A percentile compares a stretch with the other conserved stretches of the same genome.
These are phyloP conservation scores for Geotrichum macrosporum DNA, from an alignment of 1,139 yeast genomes.

Conservation along the genomic window DNA sequence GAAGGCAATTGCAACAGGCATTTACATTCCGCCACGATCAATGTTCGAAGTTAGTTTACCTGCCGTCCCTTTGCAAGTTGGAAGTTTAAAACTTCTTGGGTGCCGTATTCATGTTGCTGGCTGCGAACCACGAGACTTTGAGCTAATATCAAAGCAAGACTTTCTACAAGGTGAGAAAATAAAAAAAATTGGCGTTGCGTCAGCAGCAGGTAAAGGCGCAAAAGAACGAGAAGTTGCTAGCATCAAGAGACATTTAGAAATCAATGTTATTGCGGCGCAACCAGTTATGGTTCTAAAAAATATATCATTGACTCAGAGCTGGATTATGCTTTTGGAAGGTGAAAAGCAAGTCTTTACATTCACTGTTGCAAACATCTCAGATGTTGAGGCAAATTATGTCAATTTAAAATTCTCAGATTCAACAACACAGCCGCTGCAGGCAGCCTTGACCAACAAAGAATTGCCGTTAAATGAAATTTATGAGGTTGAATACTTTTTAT, in stretches of 20 bases:
- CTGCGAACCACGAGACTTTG: slow-evolving; percentile 40
- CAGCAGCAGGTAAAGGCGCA: slow-evolving; percentile 23
- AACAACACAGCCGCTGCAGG: slow-evolving; percentile 59
- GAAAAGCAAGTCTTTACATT: slow-evolving; percentile 54
- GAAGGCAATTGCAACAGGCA: slow-evolving; percentile 28
- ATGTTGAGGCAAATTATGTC: slow-evolving; percentile 46
- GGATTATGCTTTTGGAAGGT: slow-evolving; percentile 77
- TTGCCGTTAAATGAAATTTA: slow-evolving; percentile 59
- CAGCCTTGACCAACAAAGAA: slow-evolving; percentile 43
- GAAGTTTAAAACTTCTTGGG: slow-evolving; percentile 43
- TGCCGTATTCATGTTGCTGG: slow-evolving; percentile 47
- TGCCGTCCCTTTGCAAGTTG: slow-evolving; percentile 45
- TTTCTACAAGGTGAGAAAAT: slow-evolving; percentile 30
- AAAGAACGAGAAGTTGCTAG: slow-evolving; percentile 12
- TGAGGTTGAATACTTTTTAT: slow-evolving; percentile 68
- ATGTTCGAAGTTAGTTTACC: slow-evolving; percentile 42
- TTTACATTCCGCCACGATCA: slow-evolving; percentile 43
- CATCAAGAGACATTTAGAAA: slow-evolving; percentile 24
- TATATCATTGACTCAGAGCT: slow-evolving; percentile 56
- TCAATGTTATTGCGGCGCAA: slow-evolving; percentile 57
- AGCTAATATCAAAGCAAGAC: slow-evolving; percentile 32
- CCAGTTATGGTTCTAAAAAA: slow-evolving; percentile 54
- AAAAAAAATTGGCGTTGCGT: slow-evolving; percentile 33
- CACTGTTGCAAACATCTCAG: slow-evolving; percentile 48
- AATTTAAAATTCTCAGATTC: slow-evolving; percentile 66